Evolutionary conservation across 495 filamentous ascomycete species (phyloP).

Genomic region (Tuber magnatum): DNA sequence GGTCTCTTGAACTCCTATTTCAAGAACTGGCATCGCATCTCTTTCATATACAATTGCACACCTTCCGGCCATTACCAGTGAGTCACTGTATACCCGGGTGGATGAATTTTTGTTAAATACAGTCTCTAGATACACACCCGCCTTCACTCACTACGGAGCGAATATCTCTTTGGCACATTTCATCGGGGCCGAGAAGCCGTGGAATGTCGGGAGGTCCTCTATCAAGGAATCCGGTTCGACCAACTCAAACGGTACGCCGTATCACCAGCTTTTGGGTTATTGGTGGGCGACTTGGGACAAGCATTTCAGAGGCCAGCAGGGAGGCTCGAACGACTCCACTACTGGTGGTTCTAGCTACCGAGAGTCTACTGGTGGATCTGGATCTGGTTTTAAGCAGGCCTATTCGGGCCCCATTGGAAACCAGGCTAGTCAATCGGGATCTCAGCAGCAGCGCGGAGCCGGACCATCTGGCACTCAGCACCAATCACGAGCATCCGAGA

Average conservation of each 20-base stretch:
- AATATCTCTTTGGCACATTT: slow-evolving; percentile 85
- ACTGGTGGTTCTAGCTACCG: background rate
- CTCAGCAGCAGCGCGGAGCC: background rate
- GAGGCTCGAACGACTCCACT: background rate
- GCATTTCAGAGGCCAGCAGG: slow-evolving; percentile 46
- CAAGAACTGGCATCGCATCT: slow-evolving; percentile 74
- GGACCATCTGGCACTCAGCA: background rate
- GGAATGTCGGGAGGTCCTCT: slow-evolving; percentile 56
- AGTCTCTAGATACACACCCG: slow-evolving; percentile 51
- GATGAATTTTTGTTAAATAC: background rate
- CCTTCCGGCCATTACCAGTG: slow-evolving; percentile 37
- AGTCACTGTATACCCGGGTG: background rate
- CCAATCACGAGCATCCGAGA: background rate
- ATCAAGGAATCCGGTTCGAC: slow-evolving; percentile 31
- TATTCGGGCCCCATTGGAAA: slow-evolving; percentile 3
- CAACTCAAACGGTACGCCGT: slow-evolving; percentile 55
- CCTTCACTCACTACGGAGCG: slow-evolving; percentile 85
- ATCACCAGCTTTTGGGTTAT: slow-evolving; percentile 67
- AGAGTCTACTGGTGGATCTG: background rate
- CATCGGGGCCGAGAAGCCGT: slow-evolving; percentile 86
- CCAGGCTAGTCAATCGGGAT: slow-evolving; percentile 1
- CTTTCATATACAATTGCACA: slow-evolving; percentile 95
- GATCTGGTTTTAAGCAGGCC: slow-evolving; percentile 3
- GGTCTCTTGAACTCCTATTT: slow-evolving; percentile 95
- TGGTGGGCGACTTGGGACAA: slow-evolving; percentile 94